phyloP scores from a whole-genome alignment of 1,284 basidiomycete genomes.

The Marasmius tenuissimus region DNA sequence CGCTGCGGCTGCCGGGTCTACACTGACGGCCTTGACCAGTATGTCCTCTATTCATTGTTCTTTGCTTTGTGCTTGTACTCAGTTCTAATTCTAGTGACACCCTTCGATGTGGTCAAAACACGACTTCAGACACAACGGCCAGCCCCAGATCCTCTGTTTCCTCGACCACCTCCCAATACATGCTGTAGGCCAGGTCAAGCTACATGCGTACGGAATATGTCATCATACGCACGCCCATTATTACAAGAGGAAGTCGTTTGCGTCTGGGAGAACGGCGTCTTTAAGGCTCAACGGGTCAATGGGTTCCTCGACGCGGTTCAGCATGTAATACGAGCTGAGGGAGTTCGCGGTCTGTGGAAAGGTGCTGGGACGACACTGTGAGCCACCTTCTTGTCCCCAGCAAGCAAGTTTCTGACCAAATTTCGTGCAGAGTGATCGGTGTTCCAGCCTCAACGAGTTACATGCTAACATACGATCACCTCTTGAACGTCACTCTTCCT shows the following conservation, averaged over 20 bases:
- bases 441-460: constrained; percentile 93
- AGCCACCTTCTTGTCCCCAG: constrained; percentile 31
- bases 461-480: constrained; percentile 95
- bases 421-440: constrained; percentile 70
- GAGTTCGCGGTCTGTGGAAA: constrained; percentile 84
- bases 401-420: constrained; percentile 15
- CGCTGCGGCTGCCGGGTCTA: constrained; percentile 80
- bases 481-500: constrained; percentile 66
- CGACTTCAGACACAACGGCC: constrained; percentile 83
- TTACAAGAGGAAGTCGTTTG: constrained; percentile 67
- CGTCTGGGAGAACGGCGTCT: constrained; percentile 72
- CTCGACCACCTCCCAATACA: constrained; percentile 47
- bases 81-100: constrained; percentile 72
- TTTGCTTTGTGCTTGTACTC: background rate
- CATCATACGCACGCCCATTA: constrained; percentile 58
- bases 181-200: constrained; percentile 69
- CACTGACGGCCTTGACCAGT: constrained; percentile 84
- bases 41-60: constrained; percentile 25
- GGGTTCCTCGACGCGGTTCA: constrained; percentile 82
- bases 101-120: constrained; percentile 93
- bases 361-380: constrained; percentile 86
- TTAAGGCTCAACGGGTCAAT: constrained; percentile 68
- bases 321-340: constrained; percentile 78
- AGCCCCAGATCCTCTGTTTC: constrained; percentile 42
- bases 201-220: constrained; percentile 75